Conservation (phyloP, 768 basidiomycete genomes). For the Lactarius sanguifluus region DNA sequence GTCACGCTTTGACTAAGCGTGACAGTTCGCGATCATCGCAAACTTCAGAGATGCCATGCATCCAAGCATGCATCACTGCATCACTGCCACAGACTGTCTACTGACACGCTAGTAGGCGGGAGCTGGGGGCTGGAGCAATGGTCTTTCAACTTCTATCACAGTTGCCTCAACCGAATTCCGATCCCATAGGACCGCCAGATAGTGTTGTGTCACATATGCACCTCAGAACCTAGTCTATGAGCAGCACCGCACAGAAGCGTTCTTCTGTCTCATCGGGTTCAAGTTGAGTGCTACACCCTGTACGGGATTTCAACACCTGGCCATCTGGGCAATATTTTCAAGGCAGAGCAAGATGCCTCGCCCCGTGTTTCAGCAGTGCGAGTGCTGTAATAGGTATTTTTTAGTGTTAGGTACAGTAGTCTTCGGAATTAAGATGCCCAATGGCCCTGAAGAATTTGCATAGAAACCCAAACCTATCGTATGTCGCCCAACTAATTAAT, state of each 20-base stretch:
- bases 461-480: neutral
- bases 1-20: too few species aligned
- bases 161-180: neutral
- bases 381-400: neutral
- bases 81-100: too few species aligned
- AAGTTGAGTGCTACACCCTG: neutral
- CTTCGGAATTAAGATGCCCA: neutral
- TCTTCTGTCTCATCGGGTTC: neutral
- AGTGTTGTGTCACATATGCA: too few species aligned
- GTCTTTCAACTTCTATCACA: neutral
- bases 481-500: conserved; percentile 1
- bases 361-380: neutral
- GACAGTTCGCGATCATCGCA: too few species aligned
- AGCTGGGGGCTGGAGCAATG: neutral
- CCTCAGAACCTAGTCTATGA: too few species aligned
- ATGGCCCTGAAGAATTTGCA: neutral
- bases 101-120: too few species aligned
- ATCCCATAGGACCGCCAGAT: too few species aligned
- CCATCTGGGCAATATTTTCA: neutral
- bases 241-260: too few species aligned
- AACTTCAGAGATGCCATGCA: too few species aligned
- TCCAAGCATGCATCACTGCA: too few species aligned
- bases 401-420: neutral
- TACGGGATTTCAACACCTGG: neutral
- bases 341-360: too few species aligned